phyloP scores from a whole-genome alignment of 345 rosid species.

The Rubroshorea leprosula region DNA sequence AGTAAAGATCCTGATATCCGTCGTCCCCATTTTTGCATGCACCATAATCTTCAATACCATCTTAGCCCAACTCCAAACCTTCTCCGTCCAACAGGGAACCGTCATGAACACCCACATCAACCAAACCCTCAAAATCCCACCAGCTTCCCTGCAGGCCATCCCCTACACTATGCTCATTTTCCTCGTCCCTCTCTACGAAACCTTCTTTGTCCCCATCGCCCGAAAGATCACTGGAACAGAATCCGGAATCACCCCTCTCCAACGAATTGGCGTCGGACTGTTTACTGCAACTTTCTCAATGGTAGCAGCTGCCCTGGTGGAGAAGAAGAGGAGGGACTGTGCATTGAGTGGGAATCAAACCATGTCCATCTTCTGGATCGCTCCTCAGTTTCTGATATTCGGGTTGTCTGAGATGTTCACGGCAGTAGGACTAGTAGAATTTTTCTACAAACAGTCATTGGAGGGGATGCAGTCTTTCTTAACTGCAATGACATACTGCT shows the following conservation, averaged over 20 bases:
- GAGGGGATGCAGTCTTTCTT: constrained; percentile 59
- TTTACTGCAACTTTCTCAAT: constrained; percentile 53
- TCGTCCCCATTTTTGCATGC: constrained; percentile 51
- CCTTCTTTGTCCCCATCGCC: constrained; percentile 33
- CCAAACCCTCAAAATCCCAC: constrained; percentile 36
- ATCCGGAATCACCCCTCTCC: constrained; percentile 50
- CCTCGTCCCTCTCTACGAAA: constrained; percentile 49
- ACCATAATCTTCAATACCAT: constrained; percentile 59
- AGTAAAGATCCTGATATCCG: constrained; percentile 49
- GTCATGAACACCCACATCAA: constrained; percentile 44
- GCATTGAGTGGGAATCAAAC: constrained; percentile 20
- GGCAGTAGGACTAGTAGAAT: constrained; percentile 59
- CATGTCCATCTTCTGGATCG: constrained; percentile 59
- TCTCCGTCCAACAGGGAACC: constrained; percentile 58
- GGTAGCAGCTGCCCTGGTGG: constrained; percentile 55
- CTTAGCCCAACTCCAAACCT: constrained; percentile 65
- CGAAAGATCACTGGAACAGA: constrained; percentile 34
- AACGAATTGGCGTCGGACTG: constrained; percentile 51
- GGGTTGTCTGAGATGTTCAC: constrained; percentile 70
- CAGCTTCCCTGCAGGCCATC: constrained; percentile 56
- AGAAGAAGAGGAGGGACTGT: constrained; percentile 38
- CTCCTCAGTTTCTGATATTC: constrained; percentile 58
- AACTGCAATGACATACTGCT: constrained; percentile 64
- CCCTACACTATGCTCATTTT: constrained; percentile 50
- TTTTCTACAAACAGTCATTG: constrained; percentile 63